Base-by-base conservation (phyloP, 108 stramenopile genomes). In the Stephanodiscus triporus region DNA sequence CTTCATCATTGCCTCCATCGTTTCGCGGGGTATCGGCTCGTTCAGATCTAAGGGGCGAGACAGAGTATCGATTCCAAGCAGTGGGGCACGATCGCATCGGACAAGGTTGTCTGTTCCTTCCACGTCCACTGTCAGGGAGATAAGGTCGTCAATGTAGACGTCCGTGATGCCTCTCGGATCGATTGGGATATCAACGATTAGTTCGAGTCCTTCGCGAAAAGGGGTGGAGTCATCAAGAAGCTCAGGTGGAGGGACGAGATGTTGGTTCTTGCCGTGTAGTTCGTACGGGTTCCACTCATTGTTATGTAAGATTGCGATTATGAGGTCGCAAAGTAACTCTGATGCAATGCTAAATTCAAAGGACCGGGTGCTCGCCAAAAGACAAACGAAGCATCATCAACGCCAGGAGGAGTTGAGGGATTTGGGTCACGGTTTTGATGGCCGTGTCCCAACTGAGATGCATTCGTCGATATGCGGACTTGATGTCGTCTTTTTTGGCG, bases 301-400 rank as follows among this genome's bases (percentile, higher is more conserved):
- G 23, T 43, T 19, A 16, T 43, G 51, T 23, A 64, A 1, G 8
- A 73, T 51, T 20, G 34, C 36, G 2, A 2, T 73, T 1, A 63
- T 48, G 23, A 73, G 51, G 30, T 73, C 72, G 40, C 64, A 66
- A 3, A 73, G 64, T 4, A 43, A 22, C 16, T 73, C 72, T 2
- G 63, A 73, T 6, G 64, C 40, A 8, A 38, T 36, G 1, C 72
- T 43, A 49, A 49, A 73, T 64, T 73, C 43, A 61, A 72, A 4
- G 70, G 70, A n/a, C 70, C 40, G n/a, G 70, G 40, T 0, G 70
- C 60, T 40, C 72, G 1, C 72, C 62, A 43, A 73, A 64, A 6
- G 62, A 64, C 2, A 65, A 47, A 6, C 72, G 27, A 10, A 73
- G 49, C 19, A 8, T 26, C 6, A 73, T 27, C 16, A 66, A 5